A percentile compares a stretch with the other conserved stretches of the same genome.
Conservation (phyloP, 306 rosid species). For the Acacia crassicarpa region DNA sequence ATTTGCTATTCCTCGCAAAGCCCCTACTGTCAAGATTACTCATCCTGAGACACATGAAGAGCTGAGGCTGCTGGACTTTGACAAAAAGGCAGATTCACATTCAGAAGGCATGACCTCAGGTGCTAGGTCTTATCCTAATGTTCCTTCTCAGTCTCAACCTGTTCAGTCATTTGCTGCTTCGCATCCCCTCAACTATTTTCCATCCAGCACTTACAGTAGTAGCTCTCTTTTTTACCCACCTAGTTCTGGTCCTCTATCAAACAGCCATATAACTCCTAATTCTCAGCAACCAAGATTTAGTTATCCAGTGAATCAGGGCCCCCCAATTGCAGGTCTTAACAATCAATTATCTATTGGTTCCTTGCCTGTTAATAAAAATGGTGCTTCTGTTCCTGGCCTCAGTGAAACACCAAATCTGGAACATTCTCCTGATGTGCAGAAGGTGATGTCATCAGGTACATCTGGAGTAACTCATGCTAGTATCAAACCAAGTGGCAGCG, state of each 20-base stretch:
- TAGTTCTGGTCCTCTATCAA: constrained; percentile 60
- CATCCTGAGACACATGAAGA: constrained; percentile 96
- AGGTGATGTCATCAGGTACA: constrained; percentile 36
- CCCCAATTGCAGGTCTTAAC: constrained; percentile 49
- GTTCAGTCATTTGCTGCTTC: constrained; percentile 51
- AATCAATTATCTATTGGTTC: constrained; percentile 48
- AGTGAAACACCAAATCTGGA: constrained; percentile 51
- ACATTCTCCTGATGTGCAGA: constrained; percentile 51
- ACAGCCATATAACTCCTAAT: constrained; percentile 59
- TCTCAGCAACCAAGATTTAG: constrained; percentile 68
- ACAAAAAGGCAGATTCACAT: constrained; percentile 65
- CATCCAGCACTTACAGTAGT: constrained; percentile 43
- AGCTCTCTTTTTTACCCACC: constrained; percentile 45
- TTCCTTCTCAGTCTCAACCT: constrained; percentile 69
- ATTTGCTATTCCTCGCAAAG: constrained; percentile 65
- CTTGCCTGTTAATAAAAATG: constrained; percentile 50
- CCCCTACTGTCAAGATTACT: constrained; percentile 76
- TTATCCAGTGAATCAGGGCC: constrained; percentile 58
- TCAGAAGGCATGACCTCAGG: constrained; percentile 64
- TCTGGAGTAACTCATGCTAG: constrained; percentile 43
- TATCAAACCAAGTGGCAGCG: constrained; percentile 46
- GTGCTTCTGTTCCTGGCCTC: constrained; percentile 42
- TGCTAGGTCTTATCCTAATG: constrained; percentile 58
- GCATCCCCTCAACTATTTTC: constrained; percentile 53
- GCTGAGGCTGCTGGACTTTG: constrained; percentile 85